Evolutionary conservation across 2,329 filamentous ascomycete species (phyloP).

Genomic region (Fusarium albosuccineum): DNA sequence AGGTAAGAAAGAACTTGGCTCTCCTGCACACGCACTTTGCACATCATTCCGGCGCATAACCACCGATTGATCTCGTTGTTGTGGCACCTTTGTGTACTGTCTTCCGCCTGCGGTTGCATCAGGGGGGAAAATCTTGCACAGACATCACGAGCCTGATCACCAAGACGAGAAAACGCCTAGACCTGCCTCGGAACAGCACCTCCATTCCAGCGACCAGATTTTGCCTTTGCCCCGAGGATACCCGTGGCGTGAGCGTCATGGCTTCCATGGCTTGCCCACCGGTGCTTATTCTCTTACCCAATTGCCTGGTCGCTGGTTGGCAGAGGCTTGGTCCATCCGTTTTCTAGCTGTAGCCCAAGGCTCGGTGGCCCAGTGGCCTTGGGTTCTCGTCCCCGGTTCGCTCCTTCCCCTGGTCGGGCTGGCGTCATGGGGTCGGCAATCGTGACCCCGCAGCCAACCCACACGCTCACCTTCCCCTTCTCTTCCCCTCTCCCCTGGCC

Average conservation of each 20-base stretch:
- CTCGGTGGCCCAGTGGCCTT: conserved; percentile 30
- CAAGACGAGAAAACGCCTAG: conserved; percentile 23
- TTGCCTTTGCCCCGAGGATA: conserved; percentile 45
- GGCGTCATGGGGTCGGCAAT: conserved; percentile 47
- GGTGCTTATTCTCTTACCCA: conserved; percentile 49
- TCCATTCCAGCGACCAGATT: conserved; percentile 43
- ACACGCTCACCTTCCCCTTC: conserved; percentile 34
- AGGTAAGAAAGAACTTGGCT: conserved; percentile 69
- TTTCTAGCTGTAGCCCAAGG: conserved; percentile 23
- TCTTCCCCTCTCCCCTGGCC: conserved; percentile 22
- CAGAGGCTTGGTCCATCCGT: conserved; percentile 38
- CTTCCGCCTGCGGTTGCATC: conserved; percentile 9
- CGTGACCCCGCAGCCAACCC: conserved; percentile 43
- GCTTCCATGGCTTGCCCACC: conserved; percentile 41
- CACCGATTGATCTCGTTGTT: conserved; percentile 15
- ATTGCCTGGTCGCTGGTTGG: conserved; percentile 48
- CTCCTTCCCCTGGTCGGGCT: conserved; percentile 39
- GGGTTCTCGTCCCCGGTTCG: conserved; percentile 34
- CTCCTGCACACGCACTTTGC: conserved; percentile 20
- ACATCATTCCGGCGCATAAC: conserved; percentile 6
- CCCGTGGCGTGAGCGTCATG: conserved; percentile 42
- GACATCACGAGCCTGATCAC: conserved; percentile 35
- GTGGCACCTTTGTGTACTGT: conserved; percentile 20
- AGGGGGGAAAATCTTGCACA: conserved; percentile 15
- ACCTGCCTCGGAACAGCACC: conserved; percentile 30